Evolutionary conservation across 768 basidiomycete species (phyloP).

Genomic region (Porpolomopsis calyptriformis): DNA sequence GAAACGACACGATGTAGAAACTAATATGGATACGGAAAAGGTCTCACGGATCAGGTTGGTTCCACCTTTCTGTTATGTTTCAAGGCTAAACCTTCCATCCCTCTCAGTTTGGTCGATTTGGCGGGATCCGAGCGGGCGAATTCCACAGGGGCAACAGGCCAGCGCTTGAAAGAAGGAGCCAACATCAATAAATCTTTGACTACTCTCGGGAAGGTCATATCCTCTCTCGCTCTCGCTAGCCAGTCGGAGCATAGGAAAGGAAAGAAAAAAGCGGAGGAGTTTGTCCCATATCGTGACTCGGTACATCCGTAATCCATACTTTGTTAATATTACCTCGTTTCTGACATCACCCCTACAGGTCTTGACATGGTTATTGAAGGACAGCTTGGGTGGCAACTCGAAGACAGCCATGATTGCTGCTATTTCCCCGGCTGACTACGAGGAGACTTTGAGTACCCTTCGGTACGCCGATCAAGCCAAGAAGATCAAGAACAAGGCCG

Average conservation of each 20-base stretch:
- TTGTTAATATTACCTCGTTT: conserved; percentile 1
- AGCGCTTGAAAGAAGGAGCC: conserved; percentile 92
- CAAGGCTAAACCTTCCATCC: conserved; percentile 2
- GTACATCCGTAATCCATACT: conserved; percentile 32
- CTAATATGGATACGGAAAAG: conserved; percentile 91
- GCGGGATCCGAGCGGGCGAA: conserved; percentile 96
- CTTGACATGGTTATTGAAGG: conserved; percentile 95
- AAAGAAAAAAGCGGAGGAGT: conserved; percentile 85
- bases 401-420: conserved; percentile 99
- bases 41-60: conserved; percentile 91
- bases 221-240: conserved; percentile 70
- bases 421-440: conserved; percentile 96
- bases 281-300: conserved; percentile 95
- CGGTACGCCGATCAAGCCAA: conserved; percentile 98
- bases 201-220: conserved; percentile 96
- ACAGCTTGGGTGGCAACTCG: conserved; percentile 92
- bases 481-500: conserved; percentile 99
- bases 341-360: conserved; percentile 39
- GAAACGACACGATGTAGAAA: conserved; percentile 74
- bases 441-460: conserved; percentile 92
- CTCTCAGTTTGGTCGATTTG: conserved; percentile 78
- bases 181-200: conserved; percentile 99
- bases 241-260: conserved; percentile 66
- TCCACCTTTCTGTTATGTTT: neutral
- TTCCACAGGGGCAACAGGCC: conserved; percentile 94